Evolutionary conservation across 129 eudicot species (phyloP).

Genomic region (Flaveria linearis): DNA sequence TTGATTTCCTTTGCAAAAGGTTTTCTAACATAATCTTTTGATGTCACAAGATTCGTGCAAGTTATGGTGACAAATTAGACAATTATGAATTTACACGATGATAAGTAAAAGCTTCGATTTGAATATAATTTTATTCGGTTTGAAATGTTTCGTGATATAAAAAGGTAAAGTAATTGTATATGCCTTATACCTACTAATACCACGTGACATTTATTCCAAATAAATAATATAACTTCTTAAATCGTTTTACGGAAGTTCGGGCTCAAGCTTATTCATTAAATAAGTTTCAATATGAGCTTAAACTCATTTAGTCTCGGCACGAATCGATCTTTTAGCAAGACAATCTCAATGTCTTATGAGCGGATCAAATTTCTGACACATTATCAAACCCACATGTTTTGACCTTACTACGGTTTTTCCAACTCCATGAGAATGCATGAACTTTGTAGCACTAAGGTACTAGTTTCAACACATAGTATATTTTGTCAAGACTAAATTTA

Average conservation of each 20-base stretch:
- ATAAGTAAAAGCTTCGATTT: too few species aligned
- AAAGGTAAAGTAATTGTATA: neutral
- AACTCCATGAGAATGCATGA: neutral
- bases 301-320: too few species aligned
- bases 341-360: too few species aligned
- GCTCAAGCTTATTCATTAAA: too few species aligned
- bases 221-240: neutral
- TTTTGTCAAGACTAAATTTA: neutral
- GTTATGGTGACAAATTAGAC: too few species aligned
- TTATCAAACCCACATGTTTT: neutral
- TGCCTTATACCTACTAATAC: too few species aligned
- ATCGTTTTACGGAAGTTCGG: neutral
- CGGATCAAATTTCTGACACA: neutral
- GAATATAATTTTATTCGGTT: neutral
- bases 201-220: neutral
- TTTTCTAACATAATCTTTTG: too few species aligned
- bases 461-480: neutral
- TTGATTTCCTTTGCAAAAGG: too few species aligned
- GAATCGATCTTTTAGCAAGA: too few species aligned
- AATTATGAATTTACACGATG: too few species aligned
- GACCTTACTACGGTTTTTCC: neutral
- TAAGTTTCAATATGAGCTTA: too few species aligned
- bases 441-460: constrained; percentile 5
- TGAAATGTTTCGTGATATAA: neutral
- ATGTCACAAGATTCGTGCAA: too few species aligned